Conservation (phyloP, 208 protist species). For the Trypanosoma rangeli region DNA sequence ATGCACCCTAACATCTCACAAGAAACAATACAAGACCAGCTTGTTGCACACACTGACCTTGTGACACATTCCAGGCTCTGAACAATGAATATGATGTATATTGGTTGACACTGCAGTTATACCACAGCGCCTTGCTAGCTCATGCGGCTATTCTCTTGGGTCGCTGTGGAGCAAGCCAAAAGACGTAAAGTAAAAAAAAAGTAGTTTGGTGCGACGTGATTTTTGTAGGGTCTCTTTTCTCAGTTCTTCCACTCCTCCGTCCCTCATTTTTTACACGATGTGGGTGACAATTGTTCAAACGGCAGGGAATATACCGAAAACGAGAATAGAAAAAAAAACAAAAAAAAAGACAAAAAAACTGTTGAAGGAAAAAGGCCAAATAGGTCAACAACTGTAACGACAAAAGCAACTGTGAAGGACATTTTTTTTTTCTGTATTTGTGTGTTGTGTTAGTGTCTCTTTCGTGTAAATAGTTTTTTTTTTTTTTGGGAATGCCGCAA, state of each 20-base stretch:
- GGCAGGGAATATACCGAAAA: too few relatives aligned
- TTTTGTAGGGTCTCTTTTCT: background rate
- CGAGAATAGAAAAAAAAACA: too few relatives aligned
- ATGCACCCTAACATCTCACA: slow-evolving; percentile 52
- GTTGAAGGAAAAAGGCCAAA: too few relatives aligned
- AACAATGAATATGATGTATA: background rate
- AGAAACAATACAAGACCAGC: slow-evolving; percentile 29
- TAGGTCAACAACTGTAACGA: too few relatives aligned
- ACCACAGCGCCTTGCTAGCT: too few relatives aligned
- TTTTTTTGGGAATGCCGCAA: too few relatives aligned
- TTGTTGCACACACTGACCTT: background rate
- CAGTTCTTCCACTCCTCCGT: slow-evolving; percentile 4
- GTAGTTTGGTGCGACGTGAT: background rate
- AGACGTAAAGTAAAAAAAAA: slow-evolving; percentile 8
- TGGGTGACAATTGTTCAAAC: background rate
- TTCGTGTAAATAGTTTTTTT: too few relatives aligned
- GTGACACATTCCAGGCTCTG: background rate
- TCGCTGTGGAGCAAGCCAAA: background rate
- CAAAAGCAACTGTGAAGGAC: too few relatives aligned
- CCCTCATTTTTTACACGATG: background rate
- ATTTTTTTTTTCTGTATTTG: slow-evolving; percentile 13
- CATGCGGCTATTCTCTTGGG: too few relatives aligned
- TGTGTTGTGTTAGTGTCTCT: background rate
- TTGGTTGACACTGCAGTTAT: too few relatives aligned
- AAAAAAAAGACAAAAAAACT: too few relatives aligned